Percentiles rank a stretch among this genome's conserved stretches.
Evolutionary conservation across 257 asterid genomes (phyloP).

Genomic region (Solanum appendiculatum): DNA sequence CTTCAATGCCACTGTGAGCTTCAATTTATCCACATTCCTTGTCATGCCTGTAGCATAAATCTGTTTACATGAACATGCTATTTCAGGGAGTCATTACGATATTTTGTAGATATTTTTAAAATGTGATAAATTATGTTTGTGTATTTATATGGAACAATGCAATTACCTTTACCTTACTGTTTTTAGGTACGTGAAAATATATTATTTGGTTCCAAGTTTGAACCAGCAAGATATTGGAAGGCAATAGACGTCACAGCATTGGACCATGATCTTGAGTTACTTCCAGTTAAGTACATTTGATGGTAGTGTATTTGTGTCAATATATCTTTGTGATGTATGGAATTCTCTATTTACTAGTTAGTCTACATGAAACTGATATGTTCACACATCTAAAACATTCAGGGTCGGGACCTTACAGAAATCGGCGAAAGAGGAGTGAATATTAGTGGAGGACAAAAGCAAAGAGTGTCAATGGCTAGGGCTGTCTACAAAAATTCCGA

Average conservation of each 20-base stretch:
- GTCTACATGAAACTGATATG: not conserved
- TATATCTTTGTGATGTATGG: not conserved
- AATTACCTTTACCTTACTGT: not conserved
- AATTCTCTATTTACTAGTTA: not conserved
- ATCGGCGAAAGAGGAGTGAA: slow-evolving; percentile 95
- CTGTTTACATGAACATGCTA: not conserved
- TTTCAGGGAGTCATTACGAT: not conserved
- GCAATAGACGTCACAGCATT: slow-evolving; percentile 70
- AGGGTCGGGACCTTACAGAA: slow-evolving; percentile 92
- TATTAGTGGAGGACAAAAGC: slow-evolving; percentile 95
- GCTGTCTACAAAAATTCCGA: slow-evolving; percentile 84
- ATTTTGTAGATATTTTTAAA: not conserved
- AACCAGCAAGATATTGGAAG: slow-evolving; percentile 53
- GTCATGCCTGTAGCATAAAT: not conserved
- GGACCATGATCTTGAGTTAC: slow-evolving; percentile 68
- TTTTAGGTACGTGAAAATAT: slow-evolving; percentile 80
- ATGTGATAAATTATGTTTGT: not conserved
- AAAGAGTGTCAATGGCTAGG: slow-evolving; percentile 91
- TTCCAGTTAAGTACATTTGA: slow-evolving; percentile 50
- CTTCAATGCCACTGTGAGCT: slow-evolving; percentile 81
- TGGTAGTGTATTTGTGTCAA: not conserved
- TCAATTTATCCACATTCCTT: not conserved
- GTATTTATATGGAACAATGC: not conserved
- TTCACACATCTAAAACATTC: slow-evolving; percentile 1
- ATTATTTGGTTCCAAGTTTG: slow-evolving; percentile 65